Percentiles rank a stretch among this genome's conserved stretches.
phyloP scores from a whole-genome alignment of 352 stramenopile species.

The Pythium dissimile region DNA sequence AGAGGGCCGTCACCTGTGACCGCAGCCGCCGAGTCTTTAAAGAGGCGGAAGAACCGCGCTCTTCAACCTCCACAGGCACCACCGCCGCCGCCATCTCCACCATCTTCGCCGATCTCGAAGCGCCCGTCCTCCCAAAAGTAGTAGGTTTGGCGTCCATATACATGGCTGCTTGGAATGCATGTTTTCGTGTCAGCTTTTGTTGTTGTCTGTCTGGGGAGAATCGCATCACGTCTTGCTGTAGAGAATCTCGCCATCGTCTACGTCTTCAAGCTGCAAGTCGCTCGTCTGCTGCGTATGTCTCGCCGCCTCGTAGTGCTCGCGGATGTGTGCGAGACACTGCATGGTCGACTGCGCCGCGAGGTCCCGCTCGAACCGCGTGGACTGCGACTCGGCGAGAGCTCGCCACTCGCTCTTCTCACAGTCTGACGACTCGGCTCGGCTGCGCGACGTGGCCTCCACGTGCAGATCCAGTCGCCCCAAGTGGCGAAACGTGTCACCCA shows the following conservation, averaged over 20 bases:
- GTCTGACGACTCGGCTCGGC: neutral
- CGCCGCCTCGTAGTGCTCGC: constrained; percentile 4
- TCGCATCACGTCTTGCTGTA: no score
- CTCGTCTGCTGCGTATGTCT: no score
- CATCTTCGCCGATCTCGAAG: neutral
- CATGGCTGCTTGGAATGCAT: neutral
- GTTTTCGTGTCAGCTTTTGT: no score
- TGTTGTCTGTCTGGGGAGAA: no score
- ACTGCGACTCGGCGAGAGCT: constrained; percentile 12
- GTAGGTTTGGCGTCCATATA: no score
- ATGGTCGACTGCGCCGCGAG: constrained; percentile 17
- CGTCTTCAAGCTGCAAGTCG: constrained; percentile 9
- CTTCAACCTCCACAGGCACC: constrained; percentile 6
- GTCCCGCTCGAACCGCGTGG: constrained; percentile 29
- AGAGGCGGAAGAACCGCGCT: constrained; percentile 3
- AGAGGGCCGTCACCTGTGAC: no score
- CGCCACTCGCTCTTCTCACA: constrained; percentile 16
- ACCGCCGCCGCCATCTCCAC: neutral
- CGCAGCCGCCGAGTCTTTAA: neutral
- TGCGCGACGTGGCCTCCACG: constrained; percentile 33
- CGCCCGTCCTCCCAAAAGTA: neutral
- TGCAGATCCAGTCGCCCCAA: constrained; percentile 53
- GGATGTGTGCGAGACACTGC: constrained; percentile 30
- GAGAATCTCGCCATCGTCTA: no score
- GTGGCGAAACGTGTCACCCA: constrained; percentile 65